Evolutionary conservation across 2,329 filamentous ascomycete species (phyloP).

Genomic region (Phaeosphaeriaceae sp.): DNA sequence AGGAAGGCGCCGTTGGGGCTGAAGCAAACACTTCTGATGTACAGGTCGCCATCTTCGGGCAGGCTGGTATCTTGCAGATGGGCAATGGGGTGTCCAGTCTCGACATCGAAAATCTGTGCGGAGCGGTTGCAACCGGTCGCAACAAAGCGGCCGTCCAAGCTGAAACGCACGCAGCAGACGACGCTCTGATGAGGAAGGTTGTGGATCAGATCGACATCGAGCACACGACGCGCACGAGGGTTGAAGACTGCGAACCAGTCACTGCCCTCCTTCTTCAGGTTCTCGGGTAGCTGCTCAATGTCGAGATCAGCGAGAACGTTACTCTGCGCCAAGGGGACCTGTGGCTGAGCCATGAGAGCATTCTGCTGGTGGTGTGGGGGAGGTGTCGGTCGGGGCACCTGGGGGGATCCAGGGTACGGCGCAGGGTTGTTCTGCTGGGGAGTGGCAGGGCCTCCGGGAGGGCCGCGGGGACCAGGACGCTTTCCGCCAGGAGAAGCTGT

Average conservation of each 20-base stretch:
- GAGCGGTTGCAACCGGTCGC: slow-evolving; percentile 97
- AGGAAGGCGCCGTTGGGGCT: slow-evolving; percentile 94
- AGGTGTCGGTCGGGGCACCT: slow-evolving; percentile 79
- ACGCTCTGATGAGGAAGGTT: slow-evolving; percentile 94
- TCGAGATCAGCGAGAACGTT: slow-evolving; percentile 86
- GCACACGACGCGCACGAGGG: slow-evolving; percentile 82
- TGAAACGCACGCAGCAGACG: slow-evolving; percentile 97
- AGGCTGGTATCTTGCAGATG: slow-evolving; percentile 88
- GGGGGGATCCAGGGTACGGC: slow-evolving; percentile 87
- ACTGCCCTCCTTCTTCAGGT: slow-evolving; percentile 84
- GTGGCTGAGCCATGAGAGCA: slow-evolving; percentile 35
- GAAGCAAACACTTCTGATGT: slow-evolving; percentile 98
- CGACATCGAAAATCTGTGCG: slow-evolving; percentile 98
- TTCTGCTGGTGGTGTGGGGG: slow-evolving; percentile 54
- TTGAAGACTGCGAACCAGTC: slow-evolving; percentile 99
- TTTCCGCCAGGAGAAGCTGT: slow-evolving; percentile 87
- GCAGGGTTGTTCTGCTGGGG: slow-evolving; percentile 90
- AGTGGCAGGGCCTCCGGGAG: slow-evolving; percentile 74
- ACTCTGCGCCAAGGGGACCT: slow-evolving; percentile 59
- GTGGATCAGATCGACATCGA: slow-evolving; percentile 94
- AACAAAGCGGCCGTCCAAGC: slow-evolving; percentile 91
- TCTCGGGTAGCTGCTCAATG: slow-evolving; percentile 80
- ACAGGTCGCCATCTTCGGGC: slow-evolving; percentile 88
- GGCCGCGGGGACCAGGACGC: slow-evolving; percentile 68
- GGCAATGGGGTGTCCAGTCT: slow-evolving; percentile 84